phyloP scores from a whole-genome alignment of 768 basidiomycete genomes.

The Filobasidium wieringae region DNA sequence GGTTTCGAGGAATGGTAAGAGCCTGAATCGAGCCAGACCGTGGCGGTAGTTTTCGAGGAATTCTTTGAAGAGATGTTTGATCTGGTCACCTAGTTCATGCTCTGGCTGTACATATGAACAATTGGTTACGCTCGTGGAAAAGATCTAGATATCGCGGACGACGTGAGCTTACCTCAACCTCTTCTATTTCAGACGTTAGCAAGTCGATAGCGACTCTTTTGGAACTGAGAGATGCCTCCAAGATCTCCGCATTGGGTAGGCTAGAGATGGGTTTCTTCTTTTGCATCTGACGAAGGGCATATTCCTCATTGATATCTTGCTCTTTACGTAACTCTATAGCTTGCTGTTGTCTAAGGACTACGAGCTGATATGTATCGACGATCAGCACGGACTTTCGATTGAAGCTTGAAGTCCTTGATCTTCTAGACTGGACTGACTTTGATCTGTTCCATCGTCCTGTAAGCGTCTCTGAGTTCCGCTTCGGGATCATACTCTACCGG shows the following conservation, averaged over 20 bases:
- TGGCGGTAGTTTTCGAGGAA: conserved; percentile 9
- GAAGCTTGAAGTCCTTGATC: neutral
- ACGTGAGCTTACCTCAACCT: conserved; percentile 1
- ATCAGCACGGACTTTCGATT: neutral
- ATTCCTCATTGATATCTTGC: neutral
- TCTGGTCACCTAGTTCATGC: neutral
- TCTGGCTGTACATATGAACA: neutral
- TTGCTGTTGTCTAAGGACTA: neutral
- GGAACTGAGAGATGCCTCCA: neutral
- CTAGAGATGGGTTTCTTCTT: neutral
- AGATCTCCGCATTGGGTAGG: neutral
- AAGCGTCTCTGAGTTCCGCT: neutral
- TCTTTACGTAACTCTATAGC: neutral
- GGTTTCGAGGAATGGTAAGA: conserved; percentile 7
- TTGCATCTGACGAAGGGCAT: neutral
- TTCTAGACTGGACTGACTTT: neutral
- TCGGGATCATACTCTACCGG: neutral
- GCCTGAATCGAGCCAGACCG: conserved; percentile 8
- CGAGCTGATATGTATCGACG: neutral
- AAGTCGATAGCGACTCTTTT: neutral
- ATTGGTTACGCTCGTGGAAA: neutral
- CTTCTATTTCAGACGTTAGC: neutral
- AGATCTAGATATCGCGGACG: neutral
- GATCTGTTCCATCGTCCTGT: neutral
- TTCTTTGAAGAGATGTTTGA: neutral